Base-by-base conservation (phyloP, 2,329 filamentous ascomycete genomes). In the Colletotrichum noveboracense region DNA sequence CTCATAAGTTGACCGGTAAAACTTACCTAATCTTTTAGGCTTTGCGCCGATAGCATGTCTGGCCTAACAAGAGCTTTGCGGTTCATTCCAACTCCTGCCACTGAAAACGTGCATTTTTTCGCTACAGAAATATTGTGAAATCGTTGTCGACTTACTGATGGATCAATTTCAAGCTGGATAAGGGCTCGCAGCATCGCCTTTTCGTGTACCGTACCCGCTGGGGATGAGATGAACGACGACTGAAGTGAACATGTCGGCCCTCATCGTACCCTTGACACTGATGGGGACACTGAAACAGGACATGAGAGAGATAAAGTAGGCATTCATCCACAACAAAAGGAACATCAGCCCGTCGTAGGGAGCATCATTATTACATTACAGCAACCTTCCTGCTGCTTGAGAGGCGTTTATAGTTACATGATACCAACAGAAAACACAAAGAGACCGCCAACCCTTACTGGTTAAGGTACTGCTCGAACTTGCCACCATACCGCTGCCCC, bases 401-500 rank as follows among this genome's bases (percentile, higher is more conserved):
- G 43, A 13, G n/a, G n/a, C n/a, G 10, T 21, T 1, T 52, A 48
- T 2, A 21, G 10, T 13, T 48, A 48, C 43, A 48, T 7, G 6
- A 13, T 48, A 13, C 18, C 18, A 7, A 21, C 9, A 48, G 10
- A 48, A 48, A n/a, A 4, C 43, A 48, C 43, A 21, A 21, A 48
- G 9, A 21, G 18, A 21, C 43, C 43, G 16, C 36, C 16, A 18
- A 3, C 10, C 43, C 13, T 61, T 5, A 43, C 32, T 36, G 32
- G 26, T 65, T 65, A 14, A 65, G 62, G 10, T 26, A 48, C 32
- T 66, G 21, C 60, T 34, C 60, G 2, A 56, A 32, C 36, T 32
- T 34, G n/a, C 58, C 58, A 30, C 68, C 68, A 48, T 92, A 92
- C 36, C 91, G 84, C 4, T 77, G 81, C 2, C 91, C 91, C 4